These are phyloP conservation scores for Ascochyta viciae-villosae DNA, from an alignment of 2,329 filamentous ascomycete species.

Conservation along the genomic window DNA sequence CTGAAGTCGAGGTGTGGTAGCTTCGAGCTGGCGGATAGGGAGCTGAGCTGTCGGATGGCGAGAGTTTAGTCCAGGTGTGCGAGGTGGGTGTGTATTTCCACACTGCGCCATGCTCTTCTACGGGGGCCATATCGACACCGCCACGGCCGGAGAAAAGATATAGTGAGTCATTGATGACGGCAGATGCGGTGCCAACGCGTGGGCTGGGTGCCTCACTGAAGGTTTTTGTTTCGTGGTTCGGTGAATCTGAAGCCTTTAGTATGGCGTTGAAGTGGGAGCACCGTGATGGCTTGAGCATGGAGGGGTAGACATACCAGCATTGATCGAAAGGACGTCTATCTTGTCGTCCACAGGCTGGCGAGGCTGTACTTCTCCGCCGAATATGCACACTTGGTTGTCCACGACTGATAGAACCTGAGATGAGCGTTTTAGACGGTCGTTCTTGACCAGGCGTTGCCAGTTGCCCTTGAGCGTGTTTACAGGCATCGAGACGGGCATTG, in stretches of 20 bases:
- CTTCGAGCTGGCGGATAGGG: constrained; percentile 70
- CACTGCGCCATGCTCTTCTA: constrained; percentile 76
- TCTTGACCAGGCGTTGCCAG: constrained; percentile 48
- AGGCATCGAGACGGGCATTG: constrained; percentile 36
- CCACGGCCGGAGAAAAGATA: constrained; percentile 84
- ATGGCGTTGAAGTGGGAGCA: constrained; percentile 14
- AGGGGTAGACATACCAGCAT: constrained; percentile 24
- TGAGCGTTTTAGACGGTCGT: constrained; percentile 67
- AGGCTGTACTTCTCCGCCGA: constrained; percentile 75
- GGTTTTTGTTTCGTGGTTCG: constrained; percentile 32
- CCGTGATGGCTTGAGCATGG: constrained; percentile 23
- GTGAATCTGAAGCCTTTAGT: constrained; percentile 54
- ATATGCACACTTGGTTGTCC: constrained; percentile 68
- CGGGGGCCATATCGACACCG: constrained; percentile 70
- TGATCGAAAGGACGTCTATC: constrained; percentile 69
- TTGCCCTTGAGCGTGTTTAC: constrained; percentile 39
- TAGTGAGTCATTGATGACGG: constrained; percentile 71
- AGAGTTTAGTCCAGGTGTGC: constrained; percentile 69
- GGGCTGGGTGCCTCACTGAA: constrained; percentile 63
- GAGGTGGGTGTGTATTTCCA: constrained; percentile 76
- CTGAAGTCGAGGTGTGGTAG: constrained; percentile 72
- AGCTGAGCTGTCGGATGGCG: constrained; percentile 59
- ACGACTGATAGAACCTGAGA: constrained; percentile 74
- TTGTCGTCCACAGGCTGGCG: constrained; percentile 75
- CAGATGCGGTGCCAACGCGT: constrained; percentile 76